phyloP scores from a whole-genome alignment of 2,329 filamentous ascomycete genomes.

The Diaporthe citriasiana region DNA sequence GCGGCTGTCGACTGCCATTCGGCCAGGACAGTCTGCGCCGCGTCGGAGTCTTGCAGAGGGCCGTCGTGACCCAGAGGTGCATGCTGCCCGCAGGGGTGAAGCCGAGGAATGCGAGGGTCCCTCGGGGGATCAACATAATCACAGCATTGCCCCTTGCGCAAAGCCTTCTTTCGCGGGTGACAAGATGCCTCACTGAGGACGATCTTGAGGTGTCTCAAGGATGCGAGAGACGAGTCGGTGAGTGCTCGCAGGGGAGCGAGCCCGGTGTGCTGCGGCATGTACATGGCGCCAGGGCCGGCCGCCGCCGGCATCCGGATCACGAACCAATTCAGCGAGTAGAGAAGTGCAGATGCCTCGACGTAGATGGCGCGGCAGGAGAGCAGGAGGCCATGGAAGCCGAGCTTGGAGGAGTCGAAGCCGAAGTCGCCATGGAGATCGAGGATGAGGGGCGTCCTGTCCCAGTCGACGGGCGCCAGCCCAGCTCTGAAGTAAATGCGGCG shows the following conservation, averaged over 20 bases:
- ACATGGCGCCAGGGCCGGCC: not conserved
- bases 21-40: not conserved
- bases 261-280: not conserved
- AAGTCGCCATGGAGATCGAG: slow-evolving; percentile 17
- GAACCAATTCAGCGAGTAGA: not conserved
- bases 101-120: not conserved
- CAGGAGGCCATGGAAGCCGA: not conserved
- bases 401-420: not conserved
- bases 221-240: not conserved
- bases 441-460: not conserved
- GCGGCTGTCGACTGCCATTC: not conserved
- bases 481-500: too few relatives aligned
- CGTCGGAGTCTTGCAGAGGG: not conserved
- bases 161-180: not conserved
- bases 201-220: not conserved
- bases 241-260: not conserved
- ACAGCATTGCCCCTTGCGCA: not conserved
- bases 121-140: not conserved
- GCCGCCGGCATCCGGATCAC: not conserved
- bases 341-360: not conserved
- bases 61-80: not conserved
- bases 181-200: not conserved
- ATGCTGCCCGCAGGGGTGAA: not conserved
- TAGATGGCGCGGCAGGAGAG: not conserved
- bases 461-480: not conserved